These are phyloP conservation scores for Vitis vinifera DNA, from an alignment of 164 flowering plant genomes.

Conservation along the genomic window ASM3070453v1 NC_081808.1:21366001-21366500, in stretches of 20 bases:
- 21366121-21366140: slow-evolving; percentile 91
- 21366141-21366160: slow-evolving; percentile 89
- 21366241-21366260: slow-evolving; percentile 99
- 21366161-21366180: slow-evolving; percentile 93
- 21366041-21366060: slow-evolving; percentile 95
- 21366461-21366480: slow-evolving; percentile 97
- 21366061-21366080: slow-evolving; percentile 99
- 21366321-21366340: slow-evolving; percentile 96
- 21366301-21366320: slow-evolving; percentile 83
- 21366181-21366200: slow-evolving; percentile 90
- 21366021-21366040: slow-evolving; percentile 83
- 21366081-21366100: slow-evolving; percentile 97
- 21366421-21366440: slow-evolving; percentile 92
- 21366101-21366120: slow-evolving; percentile 91
- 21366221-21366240: slow-evolving; percentile 98
- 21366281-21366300: slow-evolving; percentile 99
- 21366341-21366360: slow-evolving; percentile 87
- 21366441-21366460: slow-evolving; percentile 94
- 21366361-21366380: slow-evolving; percentile 97
- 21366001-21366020: slow-evolving; percentile 82
- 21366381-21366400: slow-evolving; percentile 94
- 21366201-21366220: slow-evolving; percentile 98
- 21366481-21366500: slow-evolving; percentile 96
- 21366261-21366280: slow-evolving; percentile 95
- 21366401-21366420: slow-evolving; percentile 98